phyloP scores from a whole-genome alignment of 2,329 filamentous ascomycete genomes.

The Lizonia empirigonia region DNA sequence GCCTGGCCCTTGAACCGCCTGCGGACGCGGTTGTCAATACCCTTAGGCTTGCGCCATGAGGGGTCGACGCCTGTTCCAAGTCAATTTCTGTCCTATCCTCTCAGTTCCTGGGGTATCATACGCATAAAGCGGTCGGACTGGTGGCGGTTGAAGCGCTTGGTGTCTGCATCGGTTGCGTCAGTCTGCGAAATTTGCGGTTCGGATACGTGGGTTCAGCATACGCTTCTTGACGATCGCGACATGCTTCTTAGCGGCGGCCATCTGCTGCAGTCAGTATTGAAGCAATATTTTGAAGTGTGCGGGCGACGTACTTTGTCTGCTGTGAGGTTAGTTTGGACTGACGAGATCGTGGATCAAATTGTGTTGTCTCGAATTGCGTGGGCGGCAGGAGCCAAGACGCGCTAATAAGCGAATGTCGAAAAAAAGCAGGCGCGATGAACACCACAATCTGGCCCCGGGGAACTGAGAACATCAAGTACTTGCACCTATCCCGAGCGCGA shows the following conservation, averaged over 20 bases:
- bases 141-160: conserved; percentile 94
- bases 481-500: too few relatives aligned
- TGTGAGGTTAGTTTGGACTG: conserved; percentile 41
- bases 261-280: conserved; percentile 60
- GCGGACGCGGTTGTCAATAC: conserved; percentile 98
- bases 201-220: conserved; percentile 62
- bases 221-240: conserved; percentile 99
- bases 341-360: conserved; percentile 25
- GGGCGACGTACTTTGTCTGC: conserved; percentile 47
- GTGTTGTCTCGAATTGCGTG: conserved; percentile 16
- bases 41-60: conserved; percentile 99
- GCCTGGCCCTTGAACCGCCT: conserved; percentile 96
- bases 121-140: conserved; percentile 97
- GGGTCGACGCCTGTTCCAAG: conserved; percentile 64
- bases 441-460: conserved; percentile 1
- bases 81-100: conserved; percentile 29
- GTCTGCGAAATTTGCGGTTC: conserved; percentile 36
- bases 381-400: conserved; percentile 30
- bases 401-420: conserved; percentile 32
- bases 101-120: conserved; percentile 31
- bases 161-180: conserved; percentile 64
- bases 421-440: conserved; percentile 19
- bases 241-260: conserved; percentile 99
- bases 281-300: conserved; percentile 2
- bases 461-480: conserved; percentile 1